Base-by-base conservation (phyloP, 331 rosid species). In the Quercus lobata region DNA sequence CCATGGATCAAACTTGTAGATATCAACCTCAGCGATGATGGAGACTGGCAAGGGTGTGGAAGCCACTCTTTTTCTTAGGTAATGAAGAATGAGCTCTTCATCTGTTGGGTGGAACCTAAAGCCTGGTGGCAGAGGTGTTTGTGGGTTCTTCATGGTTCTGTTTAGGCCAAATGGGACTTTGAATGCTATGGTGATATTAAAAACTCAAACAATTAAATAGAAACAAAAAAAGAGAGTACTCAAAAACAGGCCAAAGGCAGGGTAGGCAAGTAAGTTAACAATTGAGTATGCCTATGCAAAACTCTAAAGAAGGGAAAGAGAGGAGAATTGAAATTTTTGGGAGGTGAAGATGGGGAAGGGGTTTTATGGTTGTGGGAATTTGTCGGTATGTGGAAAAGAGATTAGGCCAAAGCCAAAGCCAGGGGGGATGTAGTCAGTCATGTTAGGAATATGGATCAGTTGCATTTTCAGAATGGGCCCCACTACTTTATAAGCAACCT, bases 101-200 rank as follows among this genome's bases (percentile, higher is more conserved):
- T 91, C 95, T 5, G 95, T 91, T 19, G 95, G 95, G 85, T 91
- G 95, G 82, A 91, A 91, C 83, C 95, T 91, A 69, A 91, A 91
- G 12, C 95, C 95, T 7, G 95, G 92, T 21, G 95, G 95, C 44
- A 91, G 82, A 70, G 80, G 82, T 12, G 92, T 71, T 9, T 86
- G 78, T 7, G 86, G 88, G 57, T 76, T 75, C 71, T 72, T 82
- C 92, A 90, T 79, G 6, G 19, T 78, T 76, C 46, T 41, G 46
- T 41, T 49, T 49, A 49, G 17, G 15, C 5, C 17, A 49, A 49
- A 10, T 11, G 17, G 54, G 54, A 7, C 2, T 7, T 6, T 35
- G 41, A 35, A 35, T 35, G 9, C 41, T 35, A 35, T 35, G 41
- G 9, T 35, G 44, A 35, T 35, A 35, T 35, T 6, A 6, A 35